Evolutionary conservation across 2,329 filamentous ascomycete species (phyloP), one percentile per base, ranked within the genome.

Genomic region (Fonsecaea pedrosoi): DNA sequence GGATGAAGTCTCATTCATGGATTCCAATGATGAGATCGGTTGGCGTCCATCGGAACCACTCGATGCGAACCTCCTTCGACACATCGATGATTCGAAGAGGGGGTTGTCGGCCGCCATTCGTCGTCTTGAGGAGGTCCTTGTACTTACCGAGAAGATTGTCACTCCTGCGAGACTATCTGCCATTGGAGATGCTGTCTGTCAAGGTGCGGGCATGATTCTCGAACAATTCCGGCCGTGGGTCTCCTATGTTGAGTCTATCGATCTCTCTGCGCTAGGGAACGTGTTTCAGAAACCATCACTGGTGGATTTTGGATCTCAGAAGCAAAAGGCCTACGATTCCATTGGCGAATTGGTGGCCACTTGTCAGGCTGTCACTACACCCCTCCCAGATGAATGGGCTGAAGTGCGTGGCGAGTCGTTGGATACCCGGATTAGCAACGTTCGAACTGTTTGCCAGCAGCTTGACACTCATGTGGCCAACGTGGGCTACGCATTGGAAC

Each of bases 331-430:
- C 18, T 98, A 98, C 78, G 95, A 98, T 78, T 91, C 93, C 66
- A 90, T 97, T 63, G 94, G 93, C 8, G 95, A 98, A 76, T 85
- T 99, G 34, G 81, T 98, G 3, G 81, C 97, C 58, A 89, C 90
- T 66, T 97, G 94, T 74, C 95, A 99, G 79, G 89, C 91, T 30
- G 90, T 98, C n/a, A 92, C 93, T 5, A 92, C 92, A 8, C 95
- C 95, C 5, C 80, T 99, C 53, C 92, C 90, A 8, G 95, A 99
- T 76, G 95, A 99, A 79, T 99, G 95, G 95, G 88, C 94, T 3
- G 93, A 97, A 76, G 84, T 94, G n/a, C 89, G 93, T 53, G 92
- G 93, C 1, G 92, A 96, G 76, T 91, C 94, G 7, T 83, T 99
- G 35, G 94, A 97, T 75, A 92, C 92, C 71, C 89, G 95, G 25